Conservation (phyloP, 306 rosid species). For the Cercis canadensis region DNA sequence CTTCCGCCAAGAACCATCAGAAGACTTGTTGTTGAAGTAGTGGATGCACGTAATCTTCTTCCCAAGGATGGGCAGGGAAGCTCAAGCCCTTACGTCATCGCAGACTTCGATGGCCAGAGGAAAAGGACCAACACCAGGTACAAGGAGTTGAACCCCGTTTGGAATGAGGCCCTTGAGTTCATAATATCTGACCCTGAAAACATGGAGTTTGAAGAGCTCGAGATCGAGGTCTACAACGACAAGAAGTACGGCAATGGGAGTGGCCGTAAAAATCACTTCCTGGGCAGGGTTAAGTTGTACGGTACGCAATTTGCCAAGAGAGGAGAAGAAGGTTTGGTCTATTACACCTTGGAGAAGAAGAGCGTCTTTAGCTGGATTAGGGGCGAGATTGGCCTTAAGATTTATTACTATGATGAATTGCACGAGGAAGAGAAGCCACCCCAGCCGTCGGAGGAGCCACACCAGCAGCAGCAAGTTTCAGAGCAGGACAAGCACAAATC, state of each 20-base stretch:
- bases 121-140: slow-evolving; percentile 72
- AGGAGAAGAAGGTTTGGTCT: slow-evolving; percentile 78
- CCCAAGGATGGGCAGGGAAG: slow-evolving; percentile 97
- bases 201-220: slow-evolving; percentile 86
- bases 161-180: slow-evolving; percentile 87
- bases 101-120: slow-evolving; percentile 82
- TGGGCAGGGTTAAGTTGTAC: slow-evolving; percentile 81
- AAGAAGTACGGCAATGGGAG: slow-evolving; percentile 74
- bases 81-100: slow-evolving; percentile 88
- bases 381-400: slow-evolving; percentile 83
- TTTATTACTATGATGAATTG: slow-evolving; percentile 71
- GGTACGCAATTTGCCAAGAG: slow-evolving; percentile 72
- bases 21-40: slow-evolving; percentile 72
- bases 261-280: slow-evolving; percentile 81
- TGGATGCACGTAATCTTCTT: slow-evolving; percentile 83
- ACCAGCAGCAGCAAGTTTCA: slow-evolving; percentile 33
- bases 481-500: slow-evolving; percentile 54
- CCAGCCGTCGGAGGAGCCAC: slow-evolving; percentile 29
- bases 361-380: slow-evolving; percentile 88
- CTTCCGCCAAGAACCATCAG: slow-evolving; percentile 41
- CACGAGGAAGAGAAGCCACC: slow-evolving; percentile 46
- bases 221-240: slow-evolving; percentile 84
- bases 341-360: slow-evolving; percentile 76
- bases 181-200: slow-evolving; percentile 76
- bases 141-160: slow-evolving; percentile 75